Percentiles rank a stretch among this genome's conserved stretches.
phyloP scores from a whole-genome alignment of 2,329 filamentous ascomycete genomes.

The Aspergillus ochraceoroseus region DNA sequence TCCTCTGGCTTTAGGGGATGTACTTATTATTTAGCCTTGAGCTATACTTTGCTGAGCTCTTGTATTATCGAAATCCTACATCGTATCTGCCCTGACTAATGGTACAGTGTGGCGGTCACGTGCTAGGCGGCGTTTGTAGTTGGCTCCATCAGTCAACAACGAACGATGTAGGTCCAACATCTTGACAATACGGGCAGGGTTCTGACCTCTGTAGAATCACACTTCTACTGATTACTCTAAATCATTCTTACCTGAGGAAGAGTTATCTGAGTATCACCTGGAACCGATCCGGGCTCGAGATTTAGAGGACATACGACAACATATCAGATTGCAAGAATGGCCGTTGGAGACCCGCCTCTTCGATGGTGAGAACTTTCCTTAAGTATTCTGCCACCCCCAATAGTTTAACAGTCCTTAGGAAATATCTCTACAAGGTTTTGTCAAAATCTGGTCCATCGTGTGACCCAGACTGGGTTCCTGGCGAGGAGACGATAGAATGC shows the following conservation, averaged over 20 bases:
- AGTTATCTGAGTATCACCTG: too few relatives aligned
- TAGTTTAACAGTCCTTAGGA: slow-evolving; percentile 52
- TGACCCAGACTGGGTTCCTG: slow-evolving; percentile 56
- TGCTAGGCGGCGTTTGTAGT: slow-evolving; percentile 20
- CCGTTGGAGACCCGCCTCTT: slow-evolving; percentile 12
- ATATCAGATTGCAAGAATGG: slow-evolving; percentile 16
- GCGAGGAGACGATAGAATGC: slow-evolving; percentile 49
- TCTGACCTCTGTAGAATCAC: background rate
- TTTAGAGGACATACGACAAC: too few relatives aligned
- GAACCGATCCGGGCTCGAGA: too few relatives aligned
- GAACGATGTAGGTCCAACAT: background rate
- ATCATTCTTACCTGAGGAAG: too few relatives aligned
- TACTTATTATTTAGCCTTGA: too few relatives aligned
- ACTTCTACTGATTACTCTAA: background rate
- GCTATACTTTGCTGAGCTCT: too few relatives aligned
- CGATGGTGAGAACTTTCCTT: slow-evolving; percentile 16
- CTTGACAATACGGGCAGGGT: background rate
- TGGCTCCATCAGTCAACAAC: background rate
- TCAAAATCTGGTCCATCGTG: slow-evolving; percentile 75
- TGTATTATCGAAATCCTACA: too few relatives aligned
- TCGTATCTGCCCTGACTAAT: too few relatives aligned
- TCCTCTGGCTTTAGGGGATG: too few relatives aligned
- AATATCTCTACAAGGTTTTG: slow-evolving; percentile 76
- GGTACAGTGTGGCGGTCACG: slow-evolving; percentile 1
- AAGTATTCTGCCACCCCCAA: background rate